These are phyloP conservation scores for Turnera subulata DNA, from an alignment of 345 rosid species.

Conservation along the genomic window DNA sequence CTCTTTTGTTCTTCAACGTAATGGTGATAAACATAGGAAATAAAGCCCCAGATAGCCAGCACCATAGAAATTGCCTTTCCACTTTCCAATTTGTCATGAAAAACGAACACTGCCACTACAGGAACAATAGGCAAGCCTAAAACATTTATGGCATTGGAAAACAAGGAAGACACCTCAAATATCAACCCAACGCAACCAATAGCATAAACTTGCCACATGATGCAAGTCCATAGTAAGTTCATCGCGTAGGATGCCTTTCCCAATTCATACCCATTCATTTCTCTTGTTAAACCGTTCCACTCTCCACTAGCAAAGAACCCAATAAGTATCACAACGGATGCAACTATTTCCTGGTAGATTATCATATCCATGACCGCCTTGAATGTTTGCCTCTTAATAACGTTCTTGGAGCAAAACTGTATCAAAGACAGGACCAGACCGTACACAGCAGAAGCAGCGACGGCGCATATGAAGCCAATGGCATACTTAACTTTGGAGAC, in stretches of 20 bases:
- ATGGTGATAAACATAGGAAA: conserved; percentile 53
- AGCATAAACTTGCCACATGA: conserved; percentile 41
- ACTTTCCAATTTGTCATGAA: conserved; percentile 55
- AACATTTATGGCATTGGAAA: conserved; percentile 41
- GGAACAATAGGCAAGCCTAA: conserved; percentile 58
- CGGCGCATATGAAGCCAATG: conserved; percentile 43
- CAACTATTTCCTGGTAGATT: conserved; percentile 33
- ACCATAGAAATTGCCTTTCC: conserved; percentile 56
- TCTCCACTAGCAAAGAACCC: conserved; percentile 58
- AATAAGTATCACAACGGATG: conserved; percentile 26
- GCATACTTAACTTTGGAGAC: conserved; percentile 20
- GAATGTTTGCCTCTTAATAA: conserved; percentile 33
- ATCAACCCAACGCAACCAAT: conserved; percentile 46
- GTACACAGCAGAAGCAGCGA: conserved; percentile 41
- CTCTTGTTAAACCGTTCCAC: conserved; percentile 35
- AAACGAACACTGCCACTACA: conserved; percentile 41
- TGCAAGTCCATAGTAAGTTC: conserved; percentile 37
- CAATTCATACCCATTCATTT: conserved; percentile 40
- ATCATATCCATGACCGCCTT: conserved; percentile 38
- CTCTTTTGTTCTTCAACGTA: conserved; percentile 36
- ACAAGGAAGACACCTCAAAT: conserved; percentile 55
- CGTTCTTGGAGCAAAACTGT: conserved; percentile 39
- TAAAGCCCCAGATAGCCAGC: conserved; percentile 64
- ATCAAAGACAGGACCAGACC: conserved; percentile 37
- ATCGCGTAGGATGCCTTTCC: conserved; percentile 49